Conservation (phyloP, 768 basidiomycete genomes). For the Albatrellus ellisii region DNA sequence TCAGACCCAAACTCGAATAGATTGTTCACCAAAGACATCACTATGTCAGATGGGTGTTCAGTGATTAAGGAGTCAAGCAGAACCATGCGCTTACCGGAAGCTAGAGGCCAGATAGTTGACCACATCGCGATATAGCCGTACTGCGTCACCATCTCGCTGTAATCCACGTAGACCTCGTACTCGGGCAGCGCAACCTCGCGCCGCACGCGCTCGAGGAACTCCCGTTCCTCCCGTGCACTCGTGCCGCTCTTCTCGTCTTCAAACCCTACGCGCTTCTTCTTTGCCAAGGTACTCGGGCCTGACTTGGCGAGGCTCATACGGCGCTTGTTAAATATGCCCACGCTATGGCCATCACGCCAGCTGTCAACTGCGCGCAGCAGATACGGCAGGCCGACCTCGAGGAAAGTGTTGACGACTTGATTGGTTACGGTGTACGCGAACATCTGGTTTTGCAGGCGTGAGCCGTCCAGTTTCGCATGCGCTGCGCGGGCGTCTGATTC, state of each 20-base stretch:
- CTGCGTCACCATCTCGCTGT: slow-evolving; percentile 93
- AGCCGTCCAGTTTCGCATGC: slow-evolving; percentile 47
- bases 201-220: slow-evolving; percentile 69
- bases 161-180: slow-evolving; percentile 77
- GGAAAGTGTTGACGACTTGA: slow-evolving; percentile 66
- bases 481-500: slow-evolving; percentile 18
- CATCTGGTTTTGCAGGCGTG: slow-evolving; percentile 78
- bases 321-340: slow-evolving; percentile 11
- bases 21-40: slow-evolving; percentile 87
- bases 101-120: slow-evolving; percentile 90
- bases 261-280: slow-evolving; percentile 61
- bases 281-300: slow-evolving; percentile 14
- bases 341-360: slow-evolving; percentile 32
- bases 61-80: neutral
- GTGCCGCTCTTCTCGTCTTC: slow-evolving; percentile 50
- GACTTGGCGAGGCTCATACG: slow-evolving; percentile 9
- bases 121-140: slow-evolving; percentile 90
- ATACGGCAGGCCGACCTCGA: slow-evolving; percentile 75
- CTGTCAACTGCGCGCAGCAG: slow-evolving; percentile 45
- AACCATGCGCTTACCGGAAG: slow-evolving; percentile 39
- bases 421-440: slow-evolving; percentile 88
- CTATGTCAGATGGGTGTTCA: too few species aligned
- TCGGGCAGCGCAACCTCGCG: slow-evolving; percentile 67
- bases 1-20: slow-evolving; percentile 85
- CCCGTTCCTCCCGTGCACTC: slow-evolving; percentile 41